phyloP scores from a whole-genome alignment of 306 rosid species.

The Biancaea sappan region DNA sequence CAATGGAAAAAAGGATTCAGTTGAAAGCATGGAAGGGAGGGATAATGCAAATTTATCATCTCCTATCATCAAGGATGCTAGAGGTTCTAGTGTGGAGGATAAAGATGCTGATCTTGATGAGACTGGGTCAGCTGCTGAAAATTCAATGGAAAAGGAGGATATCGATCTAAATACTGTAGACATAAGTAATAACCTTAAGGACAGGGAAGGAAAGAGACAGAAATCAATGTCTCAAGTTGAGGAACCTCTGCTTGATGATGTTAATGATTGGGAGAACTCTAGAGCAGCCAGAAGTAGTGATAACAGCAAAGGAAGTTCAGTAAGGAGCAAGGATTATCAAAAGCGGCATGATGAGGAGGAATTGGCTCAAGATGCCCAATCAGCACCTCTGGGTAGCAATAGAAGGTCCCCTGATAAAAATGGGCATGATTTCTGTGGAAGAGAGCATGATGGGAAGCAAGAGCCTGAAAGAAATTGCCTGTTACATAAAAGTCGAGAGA shows the following conservation, averaged over 20 bases:
- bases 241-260: slow-evolving; percentile 53
- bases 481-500: slow-evolving; percentile 62
- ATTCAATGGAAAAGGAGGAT: slow-evolving; percentile 62
- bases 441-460: slow-evolving; percentile 61
- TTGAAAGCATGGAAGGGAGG: slow-evolving; percentile 69
- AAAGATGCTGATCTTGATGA: slow-evolving; percentile 65
- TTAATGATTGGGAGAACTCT: slow-evolving; percentile 74
- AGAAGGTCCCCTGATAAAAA: slow-evolving; percentile 62
- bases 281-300: slow-evolving; percentile 91
- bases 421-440: slow-evolving; percentile 62
- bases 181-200: slow-evolving; percentile 41
- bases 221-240: slow-evolving; percentile 54
- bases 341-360: slow-evolving; percentile 87
- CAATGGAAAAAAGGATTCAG: slow-evolving; percentile 62
- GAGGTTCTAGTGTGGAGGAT: slow-evolving; percentile 61
- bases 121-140: slow-evolving; percentile 55
- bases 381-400: slow-evolving; percentile 47
- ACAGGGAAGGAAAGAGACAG: slow-evolving; percentile 52
- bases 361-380: slow-evolving; percentile 72
- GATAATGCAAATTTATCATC: slow-evolving; percentile 50
- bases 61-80: slow-evolving; percentile 53
- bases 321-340: slow-evolving; percentile 77
- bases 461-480: slow-evolving; percentile 67
- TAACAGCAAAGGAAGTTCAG: slow-evolving; percentile 89
- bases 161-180: slow-evolving; percentile 33